Conservation (phyloP, 1,139 yeast genomes). For the Pichia sp. region DNA sequence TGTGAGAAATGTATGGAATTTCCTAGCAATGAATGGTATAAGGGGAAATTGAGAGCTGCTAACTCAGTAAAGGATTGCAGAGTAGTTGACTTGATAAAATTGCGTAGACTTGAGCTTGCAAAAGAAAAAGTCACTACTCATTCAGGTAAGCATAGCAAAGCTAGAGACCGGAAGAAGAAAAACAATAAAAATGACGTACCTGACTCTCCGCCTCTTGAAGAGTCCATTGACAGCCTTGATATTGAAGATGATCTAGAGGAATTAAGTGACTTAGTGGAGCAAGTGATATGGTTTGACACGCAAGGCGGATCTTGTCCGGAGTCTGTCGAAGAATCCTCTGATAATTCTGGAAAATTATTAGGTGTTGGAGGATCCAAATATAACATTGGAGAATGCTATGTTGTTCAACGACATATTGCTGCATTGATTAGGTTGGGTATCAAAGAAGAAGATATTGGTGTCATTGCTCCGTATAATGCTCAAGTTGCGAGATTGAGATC, state of each 20-base stretch:
- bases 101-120: slow-evolving; percentile 33
- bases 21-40: slow-evolving; percentile 66
- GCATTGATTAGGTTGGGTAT: slow-evolving; percentile 48
- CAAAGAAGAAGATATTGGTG: slow-evolving; percentile 55
- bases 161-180: slow-evolving; percentile 16
- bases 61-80: slow-evolving; percentile 49
- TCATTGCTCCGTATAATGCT: slow-evolving; percentile 86
- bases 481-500: slow-evolving; percentile 66
- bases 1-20: slow-evolving; percentile 71
- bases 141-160: neutral
- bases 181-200: slow-evolving; percentile 10
- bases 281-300: slow-evolving; percentile 76
- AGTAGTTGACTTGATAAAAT: slow-evolving; percentile 49
- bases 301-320: slow-evolving; percentile 85
- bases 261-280: slow-evolving; percentile 10
- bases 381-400: slow-evolving; percentile 67
- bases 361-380: slow-evolving; percentile 44
- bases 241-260: slow-evolving; percentile 4
- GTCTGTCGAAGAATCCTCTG: slow-evolving; percentile 38
- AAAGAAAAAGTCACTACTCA: neutral
- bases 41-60: slow-evolving; percentile 58
- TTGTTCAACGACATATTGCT: slow-evolving; percentile 55
- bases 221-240: neutral
- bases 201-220: neutral
- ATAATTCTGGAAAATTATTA: neutral